Base-by-base conservation (phyloP, 1,139 yeast genomes). In the Eremothecium coryli region DNA sequence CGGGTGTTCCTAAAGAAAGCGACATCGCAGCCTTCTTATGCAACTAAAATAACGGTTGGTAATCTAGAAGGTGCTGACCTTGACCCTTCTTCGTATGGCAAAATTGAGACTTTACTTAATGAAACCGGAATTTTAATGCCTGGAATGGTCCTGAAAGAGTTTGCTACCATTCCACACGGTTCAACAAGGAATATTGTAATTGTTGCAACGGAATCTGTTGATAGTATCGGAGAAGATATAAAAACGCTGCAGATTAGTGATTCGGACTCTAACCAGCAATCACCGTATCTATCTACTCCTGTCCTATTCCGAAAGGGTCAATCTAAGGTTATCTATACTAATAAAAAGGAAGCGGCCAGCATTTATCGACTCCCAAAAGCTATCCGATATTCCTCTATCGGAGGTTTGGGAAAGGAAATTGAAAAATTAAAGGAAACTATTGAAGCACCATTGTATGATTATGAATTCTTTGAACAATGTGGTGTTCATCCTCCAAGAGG, bases 401-500 rank as follows among this genome's bases (percentile, higher is more conserved):
- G 98, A 12, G 99, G 98, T 0, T 65, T 90, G 24, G 44, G 63
- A 0, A 68, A 70, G 37, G 88, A 85, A 46, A 74, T 86, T 13
- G 63, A 66, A 4, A 51, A 70, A 2, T 61, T 90, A 18, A 68
- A 76, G 38, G 70, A 81, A 6, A 75, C 88, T 0, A 74, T 88
- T 12, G 82, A 82, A 40, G 66, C 88, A 3, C 96, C 99, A 0
- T 65, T 90, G 24, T 75, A 79, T 42, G 75, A 75, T 37, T 95
- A 96, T 0, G 68, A 71, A 3, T 61, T 85, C 23, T 90, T 86
- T 49, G 67, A 78, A 6, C 76, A 82, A 37, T 93, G 88, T 62
- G 88, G 90, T n/a, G 81, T 88, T 29, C 68, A 78, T 7, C 93
- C 95, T 8, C 96, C 97, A 2, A 67, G 95, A 38, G 98, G 98